Evolutionary conservation across 1,284 basidiomycete genomes (phyloP).

Genomic region (Takashimella koratensis): DNA sequence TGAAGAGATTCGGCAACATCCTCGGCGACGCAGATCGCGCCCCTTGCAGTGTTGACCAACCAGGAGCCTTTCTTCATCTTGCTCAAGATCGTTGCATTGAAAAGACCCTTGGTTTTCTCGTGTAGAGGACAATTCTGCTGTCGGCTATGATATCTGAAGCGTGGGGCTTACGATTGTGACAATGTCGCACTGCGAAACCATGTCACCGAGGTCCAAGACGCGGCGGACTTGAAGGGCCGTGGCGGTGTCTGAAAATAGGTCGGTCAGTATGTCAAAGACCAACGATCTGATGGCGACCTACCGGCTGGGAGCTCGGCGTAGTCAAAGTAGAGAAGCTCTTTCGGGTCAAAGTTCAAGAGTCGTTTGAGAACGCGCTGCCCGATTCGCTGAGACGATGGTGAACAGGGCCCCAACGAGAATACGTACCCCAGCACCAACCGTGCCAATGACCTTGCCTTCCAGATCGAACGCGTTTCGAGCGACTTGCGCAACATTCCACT

Average conservation of each 20-base stretch:
- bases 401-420: neutral
- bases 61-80: conserved; percentile 89
- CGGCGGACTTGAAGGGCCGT: conserved; percentile 69
- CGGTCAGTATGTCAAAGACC: neutral
- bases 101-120: conserved; percentile 75
- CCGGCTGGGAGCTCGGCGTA: conserved; percentile 74
- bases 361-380: conserved; percentile 88
- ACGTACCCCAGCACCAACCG: conserved; percentile 66
- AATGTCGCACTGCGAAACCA: conserved; percentile 61
- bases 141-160: conserved; percentile 5
- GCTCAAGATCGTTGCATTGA: conserved; percentile 76
- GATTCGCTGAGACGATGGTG: conserved; percentile 54
- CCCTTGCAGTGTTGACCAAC: conserved; percentile 91
- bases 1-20: conserved; percentile 73
- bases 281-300: conserved; percentile 27
- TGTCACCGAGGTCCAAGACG: conserved; percentile 78
- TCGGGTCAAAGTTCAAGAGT: conserved; percentile 79
- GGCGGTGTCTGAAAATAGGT: conserved; percentile 58
- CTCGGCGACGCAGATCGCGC: conserved; percentile 83
- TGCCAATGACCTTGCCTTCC: conserved; percentile 86
- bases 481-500: conserved; percentile 79
- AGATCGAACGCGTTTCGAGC: conserved; percentile 81
- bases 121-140: conserved; percentile 77
- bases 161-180: conserved; percentile 36
- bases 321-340: conserved; percentile 91